Evolutionary conservation across 208 protist genomes (phyloP).

Genomic region (Wallacemonas rigidus): DNA sequence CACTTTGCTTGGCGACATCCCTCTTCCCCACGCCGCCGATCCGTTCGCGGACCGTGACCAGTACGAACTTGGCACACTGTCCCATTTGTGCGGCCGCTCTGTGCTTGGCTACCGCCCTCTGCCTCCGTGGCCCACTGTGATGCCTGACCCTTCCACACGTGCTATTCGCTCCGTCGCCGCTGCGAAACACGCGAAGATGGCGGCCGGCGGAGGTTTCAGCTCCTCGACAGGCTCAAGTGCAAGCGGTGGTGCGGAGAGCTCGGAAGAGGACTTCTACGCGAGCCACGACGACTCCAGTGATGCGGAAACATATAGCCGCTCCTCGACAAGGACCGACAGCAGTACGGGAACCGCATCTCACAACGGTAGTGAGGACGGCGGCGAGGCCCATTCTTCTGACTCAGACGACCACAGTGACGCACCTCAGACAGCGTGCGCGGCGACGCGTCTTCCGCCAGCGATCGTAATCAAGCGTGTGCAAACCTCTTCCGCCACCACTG

Average conservation of each 20-base stretch:
- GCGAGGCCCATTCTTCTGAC: neutral
- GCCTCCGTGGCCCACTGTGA: conserved; percentile 47
- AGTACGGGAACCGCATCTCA: too few relatives aligned
- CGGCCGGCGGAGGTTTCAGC: too few relatives aligned
- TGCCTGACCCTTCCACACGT: conserved; percentile 43
- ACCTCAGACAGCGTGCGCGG: neutral
- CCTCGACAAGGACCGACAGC: neutral
- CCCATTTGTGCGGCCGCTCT: conserved; percentile 51
- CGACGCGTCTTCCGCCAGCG: neutral
- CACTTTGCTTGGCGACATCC: conserved; percentile 55
- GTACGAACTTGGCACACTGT: conserved; percentile 66
- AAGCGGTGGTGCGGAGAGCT: neutral
- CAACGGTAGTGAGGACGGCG: too few relatives aligned
- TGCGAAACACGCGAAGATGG: neutral
- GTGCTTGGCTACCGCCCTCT: conserved; percentile 51
- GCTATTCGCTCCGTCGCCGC: neutral
- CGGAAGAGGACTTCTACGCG: neutral
- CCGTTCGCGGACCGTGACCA: conserved; percentile 37
- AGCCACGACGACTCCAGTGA: neutral
- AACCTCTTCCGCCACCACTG: neutral
- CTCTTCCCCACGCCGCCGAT: conserved; percentile 45
- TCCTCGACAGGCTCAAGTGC: neutral
- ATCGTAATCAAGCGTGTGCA: conserved; percentile 14
- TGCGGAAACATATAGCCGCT: neutral
- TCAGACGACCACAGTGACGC: neutral